Percentiles rank a stretch among this genome's conserved stretches.
phyloP scores from a whole-genome alignment of 495 filamentous ascomycete species.

The Hypoxylon rickii region DNA sequence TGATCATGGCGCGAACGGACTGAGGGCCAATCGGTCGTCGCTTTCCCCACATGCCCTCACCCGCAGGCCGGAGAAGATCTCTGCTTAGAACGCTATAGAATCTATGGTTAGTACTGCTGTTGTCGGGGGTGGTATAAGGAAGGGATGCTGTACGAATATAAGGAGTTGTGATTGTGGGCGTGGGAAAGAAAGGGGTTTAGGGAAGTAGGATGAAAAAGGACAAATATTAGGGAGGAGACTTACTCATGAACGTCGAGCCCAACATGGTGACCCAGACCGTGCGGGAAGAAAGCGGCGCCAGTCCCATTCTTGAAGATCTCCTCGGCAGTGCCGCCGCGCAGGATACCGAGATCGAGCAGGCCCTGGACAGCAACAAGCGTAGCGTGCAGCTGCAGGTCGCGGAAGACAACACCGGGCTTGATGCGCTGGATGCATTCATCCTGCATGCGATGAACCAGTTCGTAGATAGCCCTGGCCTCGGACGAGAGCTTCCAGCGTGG shows the following conservation, averaged over 20 bases:
- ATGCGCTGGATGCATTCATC: conserved; percentile 71
- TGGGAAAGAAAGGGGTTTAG: conserved; percentile 16
- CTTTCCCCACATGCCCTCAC: conserved; percentile 41
- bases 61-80: conserved; percentile 37
- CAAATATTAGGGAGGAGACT: conserved; percentile 19
- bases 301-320: conserved; percentile 73
- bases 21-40: conserved; percentile 37
- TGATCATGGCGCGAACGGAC: conserved; percentile 40
- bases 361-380: conserved; percentile 72
- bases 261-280: conserved; percentile 87
- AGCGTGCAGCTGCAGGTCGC: conserved; percentile 71
- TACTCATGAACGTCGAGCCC: conserved; percentile 88
- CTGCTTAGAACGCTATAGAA: conserved; percentile 36
- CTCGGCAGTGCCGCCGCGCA: conserved; percentile 57
- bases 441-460: conserved; percentile 81
- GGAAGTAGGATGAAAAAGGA: neutral
- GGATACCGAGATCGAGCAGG: conserved; percentile 70
- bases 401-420: conserved; percentile 66
- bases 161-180: conserved; percentile 1
- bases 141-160: neutral
- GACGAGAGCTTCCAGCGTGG: conserved; percentile 60
- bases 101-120: conserved; percentile 7
- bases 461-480: conserved; percentile 72
- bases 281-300: conserved; percentile 83
- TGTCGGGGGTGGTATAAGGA: neutral